Conservation (phyloP, 345 rosid species). For the Hibiscus trionum region DNA sequence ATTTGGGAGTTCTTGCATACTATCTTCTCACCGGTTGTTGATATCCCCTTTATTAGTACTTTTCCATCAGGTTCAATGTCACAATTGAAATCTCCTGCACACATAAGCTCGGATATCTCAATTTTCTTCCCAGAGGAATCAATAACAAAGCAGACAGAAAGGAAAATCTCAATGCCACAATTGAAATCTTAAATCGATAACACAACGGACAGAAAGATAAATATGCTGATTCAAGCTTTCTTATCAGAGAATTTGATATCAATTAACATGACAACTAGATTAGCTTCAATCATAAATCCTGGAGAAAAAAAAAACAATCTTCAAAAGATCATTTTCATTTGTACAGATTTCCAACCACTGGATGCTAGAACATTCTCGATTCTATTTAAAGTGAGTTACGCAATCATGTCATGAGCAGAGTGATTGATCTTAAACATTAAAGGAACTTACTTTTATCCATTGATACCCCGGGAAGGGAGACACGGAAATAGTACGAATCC, state of each 20-base stretch:
- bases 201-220: neutral
- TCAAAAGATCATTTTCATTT: neutral
- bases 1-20: constrained; percentile 50
- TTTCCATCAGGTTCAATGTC: constrained; percentile 53
- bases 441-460: constrained; percentile 51
- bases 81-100: constrained; percentile 66
- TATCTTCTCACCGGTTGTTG: constrained; percentile 64
- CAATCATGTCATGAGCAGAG: neutral
- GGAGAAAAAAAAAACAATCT: neutral
- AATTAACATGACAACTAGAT: neutral
- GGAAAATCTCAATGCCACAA: neutral
- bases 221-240: neutral
- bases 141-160: neutral
- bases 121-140: neutral
- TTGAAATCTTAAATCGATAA: neutral
- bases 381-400: neutral
- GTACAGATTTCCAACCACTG: neutral
- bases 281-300: neutral
- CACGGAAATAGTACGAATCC: constrained; percentile 56
- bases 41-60: constrained; percentile 51
- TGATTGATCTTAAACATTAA: neutral
- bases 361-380: neutral
- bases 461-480: constrained; percentile 65
- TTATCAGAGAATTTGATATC: neutral
- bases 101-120: constrained; percentile 12